These are phyloP conservation scores for Hirsutella minnesotensis DNA, from an alignment of 2,329 filamentous ascomycete genomes.

Conservation along the genomic window DNA sequence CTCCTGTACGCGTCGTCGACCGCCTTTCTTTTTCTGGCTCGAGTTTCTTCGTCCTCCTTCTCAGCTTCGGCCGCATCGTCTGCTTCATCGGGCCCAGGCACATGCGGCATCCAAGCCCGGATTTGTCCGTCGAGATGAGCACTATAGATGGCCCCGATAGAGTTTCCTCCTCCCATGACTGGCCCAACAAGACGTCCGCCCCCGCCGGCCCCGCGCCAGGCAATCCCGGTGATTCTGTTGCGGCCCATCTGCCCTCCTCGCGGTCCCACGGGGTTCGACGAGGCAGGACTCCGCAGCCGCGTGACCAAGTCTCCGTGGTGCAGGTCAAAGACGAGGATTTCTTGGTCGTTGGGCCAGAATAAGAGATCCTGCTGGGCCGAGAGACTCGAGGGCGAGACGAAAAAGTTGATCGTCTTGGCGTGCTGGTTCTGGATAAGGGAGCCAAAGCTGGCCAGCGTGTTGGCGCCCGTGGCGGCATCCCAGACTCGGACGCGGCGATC, in stretches of 20 bases:
- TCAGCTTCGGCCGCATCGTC: conserved; percentile 32
- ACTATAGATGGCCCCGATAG: conserved; percentile 55
- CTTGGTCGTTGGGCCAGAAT: conserved; percentile 70
- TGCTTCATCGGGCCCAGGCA: conserved; percentile 37
- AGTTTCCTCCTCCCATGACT: conserved; percentile 46
- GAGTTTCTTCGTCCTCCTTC: conserved; percentile 30
- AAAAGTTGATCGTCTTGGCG: conserved; percentile 47
- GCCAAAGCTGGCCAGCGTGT: conserved; percentile 81
- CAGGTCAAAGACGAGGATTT: conserved; percentile 71
- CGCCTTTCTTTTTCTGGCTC: conserved; percentile 58
- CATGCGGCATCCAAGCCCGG: conserved; percentile 59
- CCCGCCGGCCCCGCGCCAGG: conserved; percentile 57
- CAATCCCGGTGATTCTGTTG: conserved; percentile 61
- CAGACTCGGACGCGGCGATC: conserved; percentile 80
- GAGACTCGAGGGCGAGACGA: conserved; percentile 50
- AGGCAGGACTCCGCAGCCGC: conserved; percentile 55
- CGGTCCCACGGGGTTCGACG: conserved; percentile 27
- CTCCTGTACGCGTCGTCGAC: conserved; percentile 71
- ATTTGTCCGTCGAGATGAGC: conserved; percentile 79
- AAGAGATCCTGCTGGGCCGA: conserved; percentile 51
- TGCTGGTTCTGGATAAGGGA: conserved; percentile 66
- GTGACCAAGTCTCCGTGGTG: conserved; percentile 64
- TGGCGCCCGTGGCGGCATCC: conserved; percentile 69
- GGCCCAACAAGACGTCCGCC: conserved; percentile 43
- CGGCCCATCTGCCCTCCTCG: conserved; percentile 41